Base-by-base conservation (phyloP, 1,284 basidiomycete species). In the Sparassis latifolia region DNA sequence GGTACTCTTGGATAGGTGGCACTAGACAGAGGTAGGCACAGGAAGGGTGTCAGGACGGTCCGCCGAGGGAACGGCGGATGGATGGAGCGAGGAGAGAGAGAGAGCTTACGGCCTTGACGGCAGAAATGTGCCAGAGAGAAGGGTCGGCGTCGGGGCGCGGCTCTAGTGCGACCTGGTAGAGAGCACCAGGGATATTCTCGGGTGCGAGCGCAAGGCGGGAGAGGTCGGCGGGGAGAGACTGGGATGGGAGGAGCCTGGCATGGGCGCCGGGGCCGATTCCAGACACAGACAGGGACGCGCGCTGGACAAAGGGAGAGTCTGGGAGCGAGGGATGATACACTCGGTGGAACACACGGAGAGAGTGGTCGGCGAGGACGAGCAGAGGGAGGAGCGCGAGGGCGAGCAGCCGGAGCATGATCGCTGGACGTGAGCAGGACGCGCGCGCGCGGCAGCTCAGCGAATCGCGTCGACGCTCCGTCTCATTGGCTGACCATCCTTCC, bases 141-240 rank as follows among this genome's bases (percentile, higher is more conserved):
- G 70, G 69, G 50, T 69, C 67, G 28, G 64, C 50, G 38, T 74
- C 74, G n/a, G 69, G 74, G n/a, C 70, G 68, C 47, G 68, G 76
- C 59, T 83, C 76, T 56, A 92, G 68, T 45, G 87, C 85, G 48
- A 92, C 67, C 68, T 92, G 89, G 67, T 91, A 91, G 58, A 86
- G 67, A 10, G 77, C 74, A 20, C 68, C 67, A 44, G 72, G 67
- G 7, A 66, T 49, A 30, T 69, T 47, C 44, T 55, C 49, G 45
- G 44, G 51, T 41, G 53, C 31, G n/a, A 31, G 35, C 35, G 52
- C 42, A 44, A 53, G 52, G 2, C 54, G 31, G 4, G 49, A 42
- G 40, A 57, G 50, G 27, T 70, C 67, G 45, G 73, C 68, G 60
- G 58, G 44, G 45, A 77, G 61, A n/a, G 70, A 65, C 32, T 72